phyloP scores from a whole-genome alignment of 1,284 basidiomycete genomes.

The Ustanciosporium gigantosporum region DNA sequence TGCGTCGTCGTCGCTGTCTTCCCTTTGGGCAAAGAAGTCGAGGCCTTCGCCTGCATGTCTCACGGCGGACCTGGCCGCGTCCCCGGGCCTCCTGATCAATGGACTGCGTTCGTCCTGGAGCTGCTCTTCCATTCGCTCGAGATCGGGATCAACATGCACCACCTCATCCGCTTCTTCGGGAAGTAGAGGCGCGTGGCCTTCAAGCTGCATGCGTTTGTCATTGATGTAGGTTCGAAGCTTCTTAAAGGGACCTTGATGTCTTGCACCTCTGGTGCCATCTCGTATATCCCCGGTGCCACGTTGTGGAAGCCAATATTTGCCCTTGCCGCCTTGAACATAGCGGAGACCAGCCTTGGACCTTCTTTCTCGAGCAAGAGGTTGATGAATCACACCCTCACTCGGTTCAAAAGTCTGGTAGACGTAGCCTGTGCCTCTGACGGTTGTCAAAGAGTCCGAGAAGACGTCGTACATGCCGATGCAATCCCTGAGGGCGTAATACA shows the following conservation, averaged over 20 bases:
- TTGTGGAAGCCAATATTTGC: slow-evolving; percentile 62
- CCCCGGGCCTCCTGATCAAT: slow-evolving; percentile 11
- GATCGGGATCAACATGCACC: slow-evolving; percentile 67
- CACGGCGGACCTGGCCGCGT: slow-evolving; percentile 18
- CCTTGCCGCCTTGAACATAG: slow-evolving; percentile 82
- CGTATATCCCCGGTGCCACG: slow-evolving; percentile 26
- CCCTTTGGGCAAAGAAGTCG: slow-evolving; percentile 36
- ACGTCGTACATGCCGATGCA: slow-evolving; percentile 76
- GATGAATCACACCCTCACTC: slow-evolving; percentile 85
- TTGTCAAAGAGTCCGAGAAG: slow-evolving; percentile 79
- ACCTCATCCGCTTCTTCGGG: slow-evolving; percentile 70
- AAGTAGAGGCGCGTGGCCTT: slow-evolving; percentile 77
- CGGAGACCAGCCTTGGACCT: slow-evolving; percentile 69
- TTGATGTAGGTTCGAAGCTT: slow-evolving; percentile 64
- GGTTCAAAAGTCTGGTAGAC: slow-evolving; percentile 95
- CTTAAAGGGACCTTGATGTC: slow-evolving; percentile 62
- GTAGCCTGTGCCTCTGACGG: slow-evolving; percentile 84
- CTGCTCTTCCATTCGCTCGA: slow-evolving; percentile 58
- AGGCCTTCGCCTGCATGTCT: slow-evolving; percentile 29
- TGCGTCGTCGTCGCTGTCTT: slow-evolving; percentile 58
- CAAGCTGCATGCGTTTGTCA: slow-evolving; percentile 65
- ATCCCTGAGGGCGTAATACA: slow-evolving; percentile 76
- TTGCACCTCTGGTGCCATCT: slow-evolving; percentile 27
- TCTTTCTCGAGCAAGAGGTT: slow-evolving; percentile 41
- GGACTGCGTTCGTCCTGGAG: slow-evolving; percentile 56